Conservation (phyloP, 192 early-diverging fungal genomes). For the Anaeromyces robustus region DNA sequence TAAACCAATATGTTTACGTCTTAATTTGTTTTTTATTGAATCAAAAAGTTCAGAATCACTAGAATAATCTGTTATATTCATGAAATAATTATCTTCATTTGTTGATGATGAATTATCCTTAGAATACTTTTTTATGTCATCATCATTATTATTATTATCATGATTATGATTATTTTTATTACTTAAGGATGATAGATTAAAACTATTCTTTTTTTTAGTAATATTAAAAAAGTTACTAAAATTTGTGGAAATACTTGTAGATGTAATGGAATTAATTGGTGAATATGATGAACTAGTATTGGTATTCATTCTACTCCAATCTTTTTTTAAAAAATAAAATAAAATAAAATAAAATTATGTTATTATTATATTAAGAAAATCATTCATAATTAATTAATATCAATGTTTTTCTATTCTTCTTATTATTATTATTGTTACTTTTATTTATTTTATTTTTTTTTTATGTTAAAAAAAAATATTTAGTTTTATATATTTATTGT, state of each 20-base stretch:
- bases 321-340: no score
- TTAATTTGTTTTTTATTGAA: neutral
- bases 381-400: no score
- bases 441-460: no score
- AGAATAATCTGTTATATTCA: neutral
- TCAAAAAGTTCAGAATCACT: neutral
- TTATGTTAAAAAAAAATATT: no score
- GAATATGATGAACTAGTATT: neutral
- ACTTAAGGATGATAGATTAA: neutral
- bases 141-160: neutral
- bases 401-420: no score
- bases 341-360: no score
- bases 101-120: no score
- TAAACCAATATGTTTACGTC: neutral
- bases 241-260: neutral
- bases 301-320: neutral
- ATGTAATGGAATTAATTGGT: neutral
- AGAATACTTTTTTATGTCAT: no score
- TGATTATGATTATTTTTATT: neutral
- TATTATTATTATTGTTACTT: no score
- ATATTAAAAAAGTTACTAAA: neutral
- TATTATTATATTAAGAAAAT: no score
- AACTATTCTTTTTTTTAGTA: neutral
- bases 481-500: no score
- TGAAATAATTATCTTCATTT: no score